Conservation (phyloP, 169 alveolate species). For the Eimeria tenella region DNA sequence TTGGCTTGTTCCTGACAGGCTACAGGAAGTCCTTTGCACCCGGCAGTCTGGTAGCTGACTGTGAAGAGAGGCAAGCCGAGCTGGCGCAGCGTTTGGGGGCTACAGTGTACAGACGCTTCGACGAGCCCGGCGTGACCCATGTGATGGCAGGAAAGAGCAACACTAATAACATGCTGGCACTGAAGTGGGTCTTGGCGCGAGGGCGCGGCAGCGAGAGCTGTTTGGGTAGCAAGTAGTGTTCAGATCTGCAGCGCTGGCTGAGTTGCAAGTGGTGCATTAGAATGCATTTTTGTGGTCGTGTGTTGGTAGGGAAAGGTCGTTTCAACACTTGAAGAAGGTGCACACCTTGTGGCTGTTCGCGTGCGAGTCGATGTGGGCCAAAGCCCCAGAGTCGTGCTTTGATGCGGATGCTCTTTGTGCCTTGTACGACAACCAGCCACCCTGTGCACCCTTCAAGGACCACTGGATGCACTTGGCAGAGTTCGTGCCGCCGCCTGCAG, state of each 20-base stretch:
- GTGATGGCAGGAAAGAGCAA: constrained; percentile 93
- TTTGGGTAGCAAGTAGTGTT: neutral
- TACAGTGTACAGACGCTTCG: constrained; percentile 86
- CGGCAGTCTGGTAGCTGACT: constrained; percentile 88
- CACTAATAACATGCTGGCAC: constrained; percentile 88
- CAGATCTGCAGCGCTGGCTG: neutral
- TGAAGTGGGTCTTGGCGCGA: constrained; percentile 34
- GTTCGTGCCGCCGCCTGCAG: constrained; percentile 33
- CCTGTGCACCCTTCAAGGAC: constrained; percentile 91
- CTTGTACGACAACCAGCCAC: constrained; percentile 90
- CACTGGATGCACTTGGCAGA: constrained; percentile 88
- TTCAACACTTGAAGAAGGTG: constrained; percentile 81
- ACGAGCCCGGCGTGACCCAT: constrained; percentile 90
- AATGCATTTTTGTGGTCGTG: neutral
- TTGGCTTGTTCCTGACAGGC: constrained; percentile 93
- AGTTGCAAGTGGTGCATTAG: neutral
- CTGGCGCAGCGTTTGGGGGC: constrained; percentile 93
- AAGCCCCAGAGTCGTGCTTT: constrained; percentile 86
- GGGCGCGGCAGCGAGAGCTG: neutral
- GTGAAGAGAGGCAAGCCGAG: constrained; percentile 92
- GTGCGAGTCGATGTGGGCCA: constrained; percentile 92
- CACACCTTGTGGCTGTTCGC: constrained; percentile 94
- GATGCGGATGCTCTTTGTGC: constrained; percentile 92
- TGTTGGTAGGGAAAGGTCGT: constrained; percentile 49
- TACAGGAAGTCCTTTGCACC: constrained; percentile 91